Base-by-base conservation (phyloP, 1,284 basidiomycete species). In the Golubevia sp. region DNA sequence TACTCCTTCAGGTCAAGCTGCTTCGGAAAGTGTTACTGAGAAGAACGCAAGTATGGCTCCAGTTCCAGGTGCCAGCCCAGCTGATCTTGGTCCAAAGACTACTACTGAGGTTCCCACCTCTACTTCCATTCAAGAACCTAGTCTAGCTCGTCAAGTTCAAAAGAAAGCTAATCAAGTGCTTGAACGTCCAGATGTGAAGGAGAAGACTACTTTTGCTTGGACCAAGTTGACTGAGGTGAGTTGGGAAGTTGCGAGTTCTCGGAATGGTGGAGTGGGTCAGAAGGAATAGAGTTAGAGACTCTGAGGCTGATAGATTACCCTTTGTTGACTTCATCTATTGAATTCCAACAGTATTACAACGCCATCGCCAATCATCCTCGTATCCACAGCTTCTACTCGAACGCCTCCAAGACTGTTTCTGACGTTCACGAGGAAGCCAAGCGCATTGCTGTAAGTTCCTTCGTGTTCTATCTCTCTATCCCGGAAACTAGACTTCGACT, bases 341-440 rank as follows among this genome's bases (percentile, higher is more conserved):
- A 51, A 6, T 23, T 15, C 51, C 48, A 5, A 2, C 59, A 61
- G 34, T 77, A 77, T 66, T 77, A 77, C 71, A 74, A 71, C 55
- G 66, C 68, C 50, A 63, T 71, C 49, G 64, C 67, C 52, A 74
- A 77, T 62, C 75, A 77, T 34, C 73, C 73, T 23, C 67, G 64
- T 51, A 77, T 77, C 56, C 68, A 77, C 49, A 64, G 61, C 27
- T 70, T 70, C 30, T 77, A 77, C 67, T 53, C 53, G n/a, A 66
- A 70, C 38, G 67, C 73, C n/a, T 66, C 67, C 58, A 73, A 68
- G 58, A 71, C 68, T 18, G 75, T 77, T 61, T 67, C 59, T 26
- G 75, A 77, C 49, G 73, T 77, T 18, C 75, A 77, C 66, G 73
- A 77, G 57, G 75, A 77, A 60, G 75, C 75, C 21, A 69, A 71